phyloP scores from a whole-genome alignment of 495 filamentous ascomycete genomes.

The Letharia lupina region DNA sequence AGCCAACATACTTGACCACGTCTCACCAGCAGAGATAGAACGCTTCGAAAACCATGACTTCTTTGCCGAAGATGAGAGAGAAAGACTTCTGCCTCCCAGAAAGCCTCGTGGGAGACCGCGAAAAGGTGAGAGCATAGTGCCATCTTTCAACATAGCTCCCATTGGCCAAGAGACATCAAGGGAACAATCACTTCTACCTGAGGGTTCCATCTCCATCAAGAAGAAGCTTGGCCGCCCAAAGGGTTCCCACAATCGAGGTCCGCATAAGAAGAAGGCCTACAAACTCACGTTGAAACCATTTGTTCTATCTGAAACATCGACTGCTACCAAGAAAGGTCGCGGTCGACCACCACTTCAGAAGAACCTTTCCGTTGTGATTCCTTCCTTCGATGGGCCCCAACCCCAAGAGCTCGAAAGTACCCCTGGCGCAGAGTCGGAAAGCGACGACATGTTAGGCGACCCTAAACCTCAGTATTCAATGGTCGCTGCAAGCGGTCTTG shows the following conservation, averaged over 20 bases:
- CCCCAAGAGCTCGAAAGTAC: not conserved
- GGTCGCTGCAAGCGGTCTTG: conserved; percentile 19
- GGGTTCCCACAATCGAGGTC: not conserved
- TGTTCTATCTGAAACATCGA: not conserved
- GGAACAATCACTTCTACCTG: not conserved
- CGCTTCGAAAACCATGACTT: conserved; percentile 19
- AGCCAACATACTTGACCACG: conserved; percentile 9
- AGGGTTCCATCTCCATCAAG: not conserved
- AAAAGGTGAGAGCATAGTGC: not conserved
- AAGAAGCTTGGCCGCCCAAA: not conserved
- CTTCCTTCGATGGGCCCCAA: conserved; percentile 21
- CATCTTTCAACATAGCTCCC: not conserved
- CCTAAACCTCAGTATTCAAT: conserved; percentile 19
- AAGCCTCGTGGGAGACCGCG: conserved; percentile 16
- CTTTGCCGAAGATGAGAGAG: conserved; percentile 13
- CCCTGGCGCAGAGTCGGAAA: not conserved
- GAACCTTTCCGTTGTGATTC: not conserved
- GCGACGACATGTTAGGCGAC: not conserved
- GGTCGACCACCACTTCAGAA: not conserved
- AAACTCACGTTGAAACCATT: not conserved
- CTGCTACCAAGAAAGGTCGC: not conserved
- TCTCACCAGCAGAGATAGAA: conserved; percentile 14
- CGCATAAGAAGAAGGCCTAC: not conserved
- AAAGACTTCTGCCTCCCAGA: not conserved
- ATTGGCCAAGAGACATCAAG: not conserved